Evolutionary conservation across 177 flowering plant genomes (phyloP).

Genomic region (Vitis hybrid): DNA sequence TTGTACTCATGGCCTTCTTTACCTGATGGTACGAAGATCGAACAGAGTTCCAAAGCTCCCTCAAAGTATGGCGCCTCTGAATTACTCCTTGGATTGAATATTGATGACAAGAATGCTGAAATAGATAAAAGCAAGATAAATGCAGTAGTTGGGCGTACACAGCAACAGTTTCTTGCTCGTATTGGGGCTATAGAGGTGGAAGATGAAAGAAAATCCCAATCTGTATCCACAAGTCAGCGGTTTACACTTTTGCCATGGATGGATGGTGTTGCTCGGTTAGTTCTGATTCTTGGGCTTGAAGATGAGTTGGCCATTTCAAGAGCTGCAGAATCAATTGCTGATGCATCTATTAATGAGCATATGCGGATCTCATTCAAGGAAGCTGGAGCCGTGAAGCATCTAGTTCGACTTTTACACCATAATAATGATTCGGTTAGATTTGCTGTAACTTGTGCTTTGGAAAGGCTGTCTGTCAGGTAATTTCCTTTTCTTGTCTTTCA

Average conservation of each 20-base stretch:
- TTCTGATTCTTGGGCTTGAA: conserved; percentile 79
- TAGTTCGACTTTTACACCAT: conserved; percentile 53
- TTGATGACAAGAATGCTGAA: conserved; percentile 34
- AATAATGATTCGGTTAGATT: conserved; percentile 42
- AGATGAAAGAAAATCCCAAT: conserved; percentile 31
- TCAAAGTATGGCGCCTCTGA: conserved; percentile 83
- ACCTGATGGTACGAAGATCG: conserved; percentile 80
- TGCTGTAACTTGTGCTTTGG: conserved; percentile 62
- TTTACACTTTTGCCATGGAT: conserved; percentile 69
- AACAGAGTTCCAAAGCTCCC: conserved; percentile 43
- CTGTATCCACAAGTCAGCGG: conserved; percentile 24
- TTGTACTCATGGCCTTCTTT: conserved; percentile 78
- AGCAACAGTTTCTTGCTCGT: conserved; percentile 86
- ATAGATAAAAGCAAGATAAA: conserved; percentile 70
- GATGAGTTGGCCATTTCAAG: conserved; percentile 64
- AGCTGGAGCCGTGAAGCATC: conserved; percentile 77
- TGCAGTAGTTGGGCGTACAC: conserved; percentile 68
- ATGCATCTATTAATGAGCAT: conserved; percentile 69
- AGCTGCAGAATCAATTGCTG: conserved; percentile 79
- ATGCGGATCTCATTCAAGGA: conserved; percentile 74
- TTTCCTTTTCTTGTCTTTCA: conserved; percentile 3
- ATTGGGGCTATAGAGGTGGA: conserved; percentile 80
- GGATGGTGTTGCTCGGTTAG: conserved; percentile 89
- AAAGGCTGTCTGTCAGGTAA: conserved; percentile 79
- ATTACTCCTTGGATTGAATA: conserved; percentile 71